Evolutionary conservation across 768 basidiomycete species (phyloP).

Genomic region (Galerina marginata): DNA sequence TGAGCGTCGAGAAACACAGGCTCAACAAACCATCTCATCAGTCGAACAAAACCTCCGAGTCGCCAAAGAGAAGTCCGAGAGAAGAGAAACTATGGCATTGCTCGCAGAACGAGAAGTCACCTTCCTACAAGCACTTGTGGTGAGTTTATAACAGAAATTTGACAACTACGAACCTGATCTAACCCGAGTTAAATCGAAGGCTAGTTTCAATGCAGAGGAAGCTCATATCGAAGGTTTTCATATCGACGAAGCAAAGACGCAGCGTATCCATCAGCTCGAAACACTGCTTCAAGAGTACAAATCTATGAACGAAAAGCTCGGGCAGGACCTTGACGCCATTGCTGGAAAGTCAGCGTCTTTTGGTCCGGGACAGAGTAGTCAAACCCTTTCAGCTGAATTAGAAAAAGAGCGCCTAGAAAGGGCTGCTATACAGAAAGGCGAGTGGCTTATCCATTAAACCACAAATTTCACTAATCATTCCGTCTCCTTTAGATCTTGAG

Average conservation of each 20-base stretch:
- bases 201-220: constrained; percentile 69
- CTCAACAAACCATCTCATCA: constrained; percentile 34
- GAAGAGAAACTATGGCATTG: constrained; percentile 35
- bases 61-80: constrained; percentile 41
- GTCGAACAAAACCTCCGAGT: constrained; percentile 43
- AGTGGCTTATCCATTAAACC: neutral
- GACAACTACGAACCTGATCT: too few relatives aligned
- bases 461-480: neutral
- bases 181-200: constrained; percentile 36
- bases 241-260: constrained; percentile 42
- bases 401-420: constrained; percentile 34
- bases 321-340: constrained; percentile 52
- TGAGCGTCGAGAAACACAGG: constrained; percentile 42
- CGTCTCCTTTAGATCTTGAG: constrained; percentile 43
- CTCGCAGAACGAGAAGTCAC: constrained; percentile 63
- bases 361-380: constrained; percentile 26
- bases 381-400: constrained; percentile 45
- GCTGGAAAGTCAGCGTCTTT: constrained; percentile 36
- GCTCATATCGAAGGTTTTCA: constrained; percentile 36
- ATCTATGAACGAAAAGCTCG: constrained; percentile 47
- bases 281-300: constrained; percentile 61
- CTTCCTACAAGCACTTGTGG: constrained; percentile 72
- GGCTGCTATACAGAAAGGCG: constrained; percentile 46
- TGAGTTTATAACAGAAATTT: constrained; percentile 35
- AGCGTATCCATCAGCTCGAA: constrained; percentile 61